phyloP scores from a whole-genome alignment of 106 monocot species.

The Apostasia ramifera region DNA sequence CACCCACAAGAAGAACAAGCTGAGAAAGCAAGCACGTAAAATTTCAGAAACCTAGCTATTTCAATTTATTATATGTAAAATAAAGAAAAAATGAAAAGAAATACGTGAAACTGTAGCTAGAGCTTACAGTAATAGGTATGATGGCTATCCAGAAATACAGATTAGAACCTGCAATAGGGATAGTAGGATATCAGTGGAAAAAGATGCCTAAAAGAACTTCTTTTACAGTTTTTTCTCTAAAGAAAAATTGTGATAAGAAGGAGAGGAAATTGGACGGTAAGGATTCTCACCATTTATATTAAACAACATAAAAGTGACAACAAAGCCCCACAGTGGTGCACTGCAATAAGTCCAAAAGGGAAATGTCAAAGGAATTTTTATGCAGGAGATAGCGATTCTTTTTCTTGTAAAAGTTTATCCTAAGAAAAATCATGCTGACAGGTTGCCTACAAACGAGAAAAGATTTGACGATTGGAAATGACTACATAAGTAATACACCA shows the following conservation, averaged over 20 bases:
- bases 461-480: too few relatives aligned
- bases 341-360: conserved; percentile 24
- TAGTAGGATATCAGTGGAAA: neutral
- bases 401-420: too few relatives aligned
- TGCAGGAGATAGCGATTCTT: too few relatives aligned
- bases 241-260: neutral
- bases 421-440: too few relatives aligned
- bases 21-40: conserved; percentile 9
- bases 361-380: neutral
- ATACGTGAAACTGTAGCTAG: neutral
- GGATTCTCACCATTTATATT: conserved; percentile 75
- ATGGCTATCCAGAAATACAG: conserved; percentile 98
- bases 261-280: neutral
- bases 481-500: too few relatives aligned
- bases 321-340: conserved; percentile 82
- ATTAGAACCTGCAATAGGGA: conserved; percentile 69
- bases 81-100: neutral
- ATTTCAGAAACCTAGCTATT: neutral
- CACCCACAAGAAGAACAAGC: conserved; percentile 90
- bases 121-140: conserved; percentile 84
- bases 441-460: too few relatives aligned
- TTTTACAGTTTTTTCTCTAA: neutral
- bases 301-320: conserved; percentile 90
- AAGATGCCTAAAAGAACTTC: neutral
- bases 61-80: neutral